Percentiles rank a stretch among this genome's conserved stretches.
Evolutionary conservation across 225 moss, liverwort and hornwort genomes (phyloP).

Genomic region (Asterella californica): DNA sequence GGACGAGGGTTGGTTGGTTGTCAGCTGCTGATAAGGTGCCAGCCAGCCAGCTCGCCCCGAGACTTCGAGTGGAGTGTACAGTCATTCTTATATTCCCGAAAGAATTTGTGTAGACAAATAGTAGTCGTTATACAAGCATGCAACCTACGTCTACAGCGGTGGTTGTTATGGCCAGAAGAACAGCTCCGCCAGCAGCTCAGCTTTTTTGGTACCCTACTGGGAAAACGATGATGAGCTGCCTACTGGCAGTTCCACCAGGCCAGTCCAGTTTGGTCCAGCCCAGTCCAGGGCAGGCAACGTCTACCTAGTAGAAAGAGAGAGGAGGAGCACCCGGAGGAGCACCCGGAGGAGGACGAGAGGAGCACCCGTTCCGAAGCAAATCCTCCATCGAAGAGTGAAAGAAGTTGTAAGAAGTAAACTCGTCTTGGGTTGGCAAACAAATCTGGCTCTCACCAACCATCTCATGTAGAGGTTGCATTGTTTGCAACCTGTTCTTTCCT

Average conservation of each 20-base stretch:
- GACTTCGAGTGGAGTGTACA: not conserved
- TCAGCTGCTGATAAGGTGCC: constrained; percentile 6
- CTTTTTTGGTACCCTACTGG: constrained; percentile 6
- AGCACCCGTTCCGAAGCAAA: constrained; percentile 7
- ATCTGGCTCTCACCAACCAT: constrained; percentile 13
- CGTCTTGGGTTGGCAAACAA: not conserved
- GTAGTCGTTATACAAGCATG: constrained; percentile 18
- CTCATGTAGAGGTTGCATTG: constrained; percentile 10
- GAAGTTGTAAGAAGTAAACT: not conserved
- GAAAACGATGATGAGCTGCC: not conserved
- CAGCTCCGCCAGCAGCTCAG: constrained; percentile 1
- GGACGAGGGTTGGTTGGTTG: constrained; percentile 17
- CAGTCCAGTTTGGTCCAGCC: not conserved
- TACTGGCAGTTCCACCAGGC: not conserved
- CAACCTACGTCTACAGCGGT: constrained; percentile 16
- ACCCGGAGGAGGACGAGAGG: not conserved
- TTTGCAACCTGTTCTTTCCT: constrained; percentile 12
- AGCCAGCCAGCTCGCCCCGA: not conserved
- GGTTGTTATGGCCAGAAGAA: constrained; percentile 9
- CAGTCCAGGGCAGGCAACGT: not conserved
- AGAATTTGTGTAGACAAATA: constrained; percentile 3
- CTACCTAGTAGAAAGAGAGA: not conserved
- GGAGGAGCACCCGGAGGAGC: not conserved
- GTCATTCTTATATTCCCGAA: not conserved
- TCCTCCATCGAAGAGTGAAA: not conserved